Evolutionary conservation across 768 basidiomycete species (phyloP).

Genomic region (Cystofilobasidium ferigula): DNA sequence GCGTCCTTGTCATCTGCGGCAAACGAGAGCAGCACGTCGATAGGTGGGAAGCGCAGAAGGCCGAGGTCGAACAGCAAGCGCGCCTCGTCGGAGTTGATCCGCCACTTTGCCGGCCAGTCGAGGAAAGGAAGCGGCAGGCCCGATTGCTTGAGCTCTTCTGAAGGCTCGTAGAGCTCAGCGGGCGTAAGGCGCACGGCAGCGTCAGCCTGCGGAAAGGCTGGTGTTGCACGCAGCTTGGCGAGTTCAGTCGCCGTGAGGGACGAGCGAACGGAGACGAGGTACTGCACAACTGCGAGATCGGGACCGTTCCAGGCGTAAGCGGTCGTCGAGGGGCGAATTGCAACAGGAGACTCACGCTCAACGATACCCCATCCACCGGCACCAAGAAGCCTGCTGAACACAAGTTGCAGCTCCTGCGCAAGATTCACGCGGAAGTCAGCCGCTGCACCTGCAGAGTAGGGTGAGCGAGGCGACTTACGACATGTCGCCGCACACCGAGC

Average conservation of each 20-base stretch:
- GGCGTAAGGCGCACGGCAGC: constrained; percentile 28
- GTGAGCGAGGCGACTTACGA: no score
- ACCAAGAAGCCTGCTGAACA: constrained; percentile 57
- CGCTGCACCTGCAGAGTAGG: no score
- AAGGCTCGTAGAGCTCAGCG: constrained; percentile 68
- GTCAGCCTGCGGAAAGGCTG: constrained; percentile 50
- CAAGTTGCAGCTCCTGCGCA: constrained; percentile 54
- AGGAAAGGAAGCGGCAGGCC: constrained; percentile 63
- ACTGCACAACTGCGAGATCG: constrained; percentile 64
- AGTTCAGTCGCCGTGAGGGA: constrained; percentile 51
- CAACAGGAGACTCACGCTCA: constrained; percentile 24
- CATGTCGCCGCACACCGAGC: constrained; percentile 73
- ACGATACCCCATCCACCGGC: constrained; percentile 34
- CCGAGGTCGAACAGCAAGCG: constrained; percentile 61
- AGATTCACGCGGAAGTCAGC: no score
- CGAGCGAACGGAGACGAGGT: constrained; percentile 70
- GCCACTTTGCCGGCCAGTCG: constrained; percentile 88
- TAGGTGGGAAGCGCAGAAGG: constrained; percentile 50
- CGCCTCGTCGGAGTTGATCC: constrained; percentile 72
- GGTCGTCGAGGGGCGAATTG: constrained; percentile 46
- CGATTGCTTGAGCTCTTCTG: constrained; percentile 51
- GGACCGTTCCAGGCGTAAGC: constrained; percentile 58
- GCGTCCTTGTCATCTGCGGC: constrained; percentile 49
- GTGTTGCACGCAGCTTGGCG: constrained; percentile 49
- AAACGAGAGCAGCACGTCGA: constrained; percentile 55